Evolutionary conservation across 1,139 yeast genomes (phyloP), one percentile per base, ranked within the genome.

Genomic region (Yamadazyma atlantica): DNA sequence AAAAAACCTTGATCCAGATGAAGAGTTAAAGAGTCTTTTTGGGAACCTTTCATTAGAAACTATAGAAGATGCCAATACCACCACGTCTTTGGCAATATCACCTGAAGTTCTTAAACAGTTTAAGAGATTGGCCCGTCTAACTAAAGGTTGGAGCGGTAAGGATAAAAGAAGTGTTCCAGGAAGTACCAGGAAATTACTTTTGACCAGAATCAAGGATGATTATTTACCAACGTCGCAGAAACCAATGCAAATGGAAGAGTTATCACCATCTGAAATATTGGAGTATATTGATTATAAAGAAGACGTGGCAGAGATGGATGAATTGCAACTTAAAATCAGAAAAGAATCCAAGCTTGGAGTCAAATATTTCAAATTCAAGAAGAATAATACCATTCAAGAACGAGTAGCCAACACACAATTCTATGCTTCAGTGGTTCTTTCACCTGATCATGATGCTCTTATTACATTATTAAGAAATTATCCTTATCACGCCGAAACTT

Each of bases 121-220:
- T 46, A 82, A 79, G 49, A 71, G 75, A 43, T 47, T 84, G 46
- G 80, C 84, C 9, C 71, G 80, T 41, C 60, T 82, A 19, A 79
- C 85, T 1, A 71, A 86, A 48, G 88, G 88, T 15, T 87, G 95
- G 94, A 83, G 89, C 34, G 95, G 95, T 0, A 77, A 79, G 47
- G 95, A 86, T 53, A 78, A 82, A 41, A 62, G 84, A 36, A 66
- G 80, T 10, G 77, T 85, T 4, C 90, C 95, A 0, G 94, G 94
- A 7, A 77, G 87, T 0, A 62, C 81, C 0, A 70, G 89, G 45
- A 83, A 83, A 48, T 61, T 86, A 36, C 67, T 78, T 9, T 67
- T 88, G 41, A 82, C 95, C 0, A 80, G 82, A 50, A 79, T 88
- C 30, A 76, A 84, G 55, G 90, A 85, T 45, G 94, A 85, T 54